A percentile compares a stretch with the other conserved stretches of the same genome.
Evolutionary conservation across 2,329 filamentous ascomycete species (phyloP).

Genomic region (Xylariaceae sp.): DNA sequence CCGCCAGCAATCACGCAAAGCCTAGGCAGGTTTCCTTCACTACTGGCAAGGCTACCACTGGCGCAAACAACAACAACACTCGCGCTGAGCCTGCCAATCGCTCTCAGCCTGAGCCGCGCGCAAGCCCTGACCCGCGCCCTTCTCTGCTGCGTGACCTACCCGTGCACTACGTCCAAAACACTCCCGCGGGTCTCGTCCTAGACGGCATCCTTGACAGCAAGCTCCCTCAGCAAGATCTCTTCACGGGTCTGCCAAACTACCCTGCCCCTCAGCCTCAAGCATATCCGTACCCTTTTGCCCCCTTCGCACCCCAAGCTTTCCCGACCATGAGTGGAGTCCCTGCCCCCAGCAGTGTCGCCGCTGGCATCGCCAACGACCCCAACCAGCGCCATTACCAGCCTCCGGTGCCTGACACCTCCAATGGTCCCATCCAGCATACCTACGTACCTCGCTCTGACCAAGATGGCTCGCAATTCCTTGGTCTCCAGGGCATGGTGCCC

Average conservation of each 20-base stretch:
- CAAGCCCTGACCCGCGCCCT: no score
- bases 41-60: neutral
- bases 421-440: slow-evolving; percentile 53
- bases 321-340: neutral
- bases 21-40: slow-evolving; percentile 16
- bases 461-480: slow-evolving; percentile 31
- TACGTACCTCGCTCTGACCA: slow-evolving; percentile 54
- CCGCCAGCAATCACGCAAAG: slow-evolving; percentile 1
- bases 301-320: slow-evolving; percentile 10
- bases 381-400: slow-evolving; percentile 54
- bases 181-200: slow-evolving; percentile 17
- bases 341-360: slow-evolving; percentile 42
- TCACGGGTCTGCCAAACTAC: slow-evolving; percentile 8
- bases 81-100: neutral
- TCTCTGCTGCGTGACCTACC: no score
- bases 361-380: slow-evolving; percentile 38
- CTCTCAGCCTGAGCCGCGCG: no score
- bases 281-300: slow-evolving; percentile 8
- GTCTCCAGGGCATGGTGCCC: neutral
- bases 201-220: slow-evolving; percentile 17
- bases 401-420: slow-evolving; percentile 55
- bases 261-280: slow-evolving; percentile 9
- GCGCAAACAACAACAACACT: neutral
- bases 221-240: slow-evolving; percentile 16
- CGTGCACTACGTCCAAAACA: slow-evolving; percentile 10